Base-by-base conservation (phyloP, 179 eudicot genomes). In the Nepenthes alata region DNA sequence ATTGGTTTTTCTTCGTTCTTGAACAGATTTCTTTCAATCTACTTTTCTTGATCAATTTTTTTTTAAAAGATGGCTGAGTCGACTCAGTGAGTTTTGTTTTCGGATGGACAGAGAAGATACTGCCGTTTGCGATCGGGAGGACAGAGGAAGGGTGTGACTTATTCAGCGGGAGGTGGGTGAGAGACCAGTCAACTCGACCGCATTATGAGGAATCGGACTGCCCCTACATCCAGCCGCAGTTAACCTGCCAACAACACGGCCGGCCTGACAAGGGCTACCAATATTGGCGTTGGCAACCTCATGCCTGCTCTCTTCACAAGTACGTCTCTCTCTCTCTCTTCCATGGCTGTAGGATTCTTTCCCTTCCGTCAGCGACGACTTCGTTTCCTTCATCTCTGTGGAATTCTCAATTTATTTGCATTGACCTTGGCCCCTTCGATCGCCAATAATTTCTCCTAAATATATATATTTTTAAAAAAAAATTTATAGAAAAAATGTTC, bases 201-300 rank as follows among this genome's bases (percentile, higher is more conserved):
- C 68, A 77, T 53, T 93, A 86, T 59, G 76, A 83, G 58, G 95
- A 86, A 62, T 68, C 78, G 62, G 99, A 90, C 47, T 94, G 99
- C 45, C 97, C 96, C 0, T 94, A 85, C 61, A 83, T 94, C 53
- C 85, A 77, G 47, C 96, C 96, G 1, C 96, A 94, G 64, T 47
- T 94, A 58, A 87, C 96, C 2, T 94, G 99, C 51, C 83, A 74
- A 74, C 74, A 82, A 15, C 89, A 85, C 48, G 97, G 96, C 65
- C 88, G 99, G 6, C 96, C 91, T 9, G 99, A 90, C 10, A 74
- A 61, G 49, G 89, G 78, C 2, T 90, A 83, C 11, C 96, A 73
- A 70, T 53, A 70, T 15, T 90, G 96, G 97, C 80, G 97, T 55
- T 94, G 99, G 99, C 87, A 90, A 38, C 99, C 99, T 37, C 67